Conservation (phyloP, 2,329 filamentous ascomycete genomes). For the Phaeosphaeriaceae sp. region DNA sequence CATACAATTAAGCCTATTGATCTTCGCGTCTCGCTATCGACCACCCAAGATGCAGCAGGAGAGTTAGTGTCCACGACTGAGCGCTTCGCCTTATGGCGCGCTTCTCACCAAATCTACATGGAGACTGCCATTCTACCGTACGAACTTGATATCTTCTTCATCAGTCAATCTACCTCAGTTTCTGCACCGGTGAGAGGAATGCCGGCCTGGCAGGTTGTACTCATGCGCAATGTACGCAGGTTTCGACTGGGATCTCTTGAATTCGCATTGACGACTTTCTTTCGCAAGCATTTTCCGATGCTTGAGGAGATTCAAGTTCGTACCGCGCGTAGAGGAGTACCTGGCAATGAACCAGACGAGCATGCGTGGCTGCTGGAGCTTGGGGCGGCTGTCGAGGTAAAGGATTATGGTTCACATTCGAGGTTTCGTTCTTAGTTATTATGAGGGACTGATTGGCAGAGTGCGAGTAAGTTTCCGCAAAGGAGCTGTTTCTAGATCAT, state of each 20-base stretch:
- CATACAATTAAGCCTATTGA: neutral
- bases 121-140: neutral
- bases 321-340: neutral
- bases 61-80: neutral
- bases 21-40: neutral
- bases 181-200: neutral
- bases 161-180: neutral
- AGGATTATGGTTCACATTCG: neutral
- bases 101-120: neutral
- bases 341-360: neutral
- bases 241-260: neutral
- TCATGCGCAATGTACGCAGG: neutral
- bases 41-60: neutral
- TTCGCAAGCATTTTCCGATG: neutral
- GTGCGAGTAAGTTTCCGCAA: neutral
- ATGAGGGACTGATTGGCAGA: neutral
- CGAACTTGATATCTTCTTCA: neutral
- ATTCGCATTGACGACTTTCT: neutral
- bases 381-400: neutral
- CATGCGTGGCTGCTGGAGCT: neutral
- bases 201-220: neutral
- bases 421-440: neutral
- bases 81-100: neutral
- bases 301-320: neutral
- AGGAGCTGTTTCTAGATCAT: neutral